Evolutionary conservation across 2,329 filamentous ascomycete genomes (phyloP).

Genomic region (Talaromyces amestolkiae): DNA sequence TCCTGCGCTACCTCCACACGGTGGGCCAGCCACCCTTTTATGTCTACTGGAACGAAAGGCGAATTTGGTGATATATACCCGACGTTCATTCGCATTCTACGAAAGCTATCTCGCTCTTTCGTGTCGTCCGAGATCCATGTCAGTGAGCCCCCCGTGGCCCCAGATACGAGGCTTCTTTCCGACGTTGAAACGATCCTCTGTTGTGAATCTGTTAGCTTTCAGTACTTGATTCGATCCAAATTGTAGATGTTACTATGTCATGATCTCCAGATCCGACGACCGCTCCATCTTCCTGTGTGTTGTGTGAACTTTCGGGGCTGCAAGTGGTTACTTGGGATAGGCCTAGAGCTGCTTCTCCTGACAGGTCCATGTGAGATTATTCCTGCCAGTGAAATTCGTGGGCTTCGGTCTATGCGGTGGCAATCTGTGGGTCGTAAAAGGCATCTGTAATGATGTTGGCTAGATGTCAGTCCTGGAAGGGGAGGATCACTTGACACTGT

Average conservation of each 20-base stretch:
- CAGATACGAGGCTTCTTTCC: neutral
- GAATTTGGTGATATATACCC: conserved; percentile 26
- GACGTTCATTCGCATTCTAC: conserved; percentile 25
- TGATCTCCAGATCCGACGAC: neutral
- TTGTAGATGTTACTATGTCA: neutral
- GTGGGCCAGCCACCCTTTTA: conserved; percentile 14
- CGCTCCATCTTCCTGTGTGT: neutral
- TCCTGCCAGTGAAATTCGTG: neutral
- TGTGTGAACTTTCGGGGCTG: neutral
- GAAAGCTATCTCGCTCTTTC: conserved; percentile 29
- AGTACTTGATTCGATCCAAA: neutral
- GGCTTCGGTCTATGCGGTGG: neutral
- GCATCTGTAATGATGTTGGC: neutral
- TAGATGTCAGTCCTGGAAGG: neutral
- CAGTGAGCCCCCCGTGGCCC: conserved; percentile 23
- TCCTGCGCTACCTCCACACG: conserved; percentile 10
- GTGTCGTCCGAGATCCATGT: conserved; percentile 30
- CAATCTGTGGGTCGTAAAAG: neutral
- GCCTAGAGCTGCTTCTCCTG: neutral
- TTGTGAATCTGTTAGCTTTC: neutral
- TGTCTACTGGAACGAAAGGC: conserved; percentile 23
- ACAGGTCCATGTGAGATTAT: conserved; percentile 4
- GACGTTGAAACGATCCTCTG: neutral
- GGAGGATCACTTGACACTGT: neutral
- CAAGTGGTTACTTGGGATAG: neutral